A percentile compares a stretch with the other conserved stretches of the same genome.
phyloP scores from a whole-genome alignment of 2,329 filamentous ascomycete genomes.

The Pseudogymnoascus sp. region DNA sequence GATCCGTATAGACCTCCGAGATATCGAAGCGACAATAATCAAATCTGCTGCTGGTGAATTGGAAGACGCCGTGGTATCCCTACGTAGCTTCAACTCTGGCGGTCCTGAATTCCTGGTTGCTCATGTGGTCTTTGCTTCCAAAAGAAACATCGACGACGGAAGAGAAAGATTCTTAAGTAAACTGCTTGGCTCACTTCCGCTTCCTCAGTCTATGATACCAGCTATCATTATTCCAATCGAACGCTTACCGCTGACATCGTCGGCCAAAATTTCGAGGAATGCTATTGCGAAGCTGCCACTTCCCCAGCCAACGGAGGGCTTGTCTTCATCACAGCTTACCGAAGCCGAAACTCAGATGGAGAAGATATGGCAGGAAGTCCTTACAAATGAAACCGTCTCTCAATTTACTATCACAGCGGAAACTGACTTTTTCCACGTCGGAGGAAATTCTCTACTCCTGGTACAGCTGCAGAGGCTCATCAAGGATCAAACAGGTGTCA shows the following conservation, averaged over 20 bases:
- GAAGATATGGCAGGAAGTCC: conserved; percentile 13
- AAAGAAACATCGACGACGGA: conserved; percentile 9
- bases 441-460: conserved; percentile 16
- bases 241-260: conserved; percentile 23
- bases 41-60: conserved; percentile 20
- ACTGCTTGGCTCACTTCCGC: conserved; percentile 21
- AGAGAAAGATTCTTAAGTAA: conserved; percentile 14
- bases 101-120: conserved; percentile 25
- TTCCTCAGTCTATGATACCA: conserved; percentile 33
- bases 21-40: conserved; percentile 31
- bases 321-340: neutral
- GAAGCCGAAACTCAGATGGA: conserved; percentile 10
- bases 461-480: conserved; percentile 11
- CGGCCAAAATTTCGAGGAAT: conserved; percentile 26
- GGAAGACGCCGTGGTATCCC: conserved; percentile 20
- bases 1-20: conserved; percentile 32
- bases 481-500: neutral
- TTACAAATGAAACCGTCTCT: neutral
- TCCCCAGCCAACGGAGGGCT: neutral
- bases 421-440: conserved; percentile 16
- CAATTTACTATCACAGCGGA: neutral
- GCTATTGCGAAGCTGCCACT: neutral
- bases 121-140: conserved; percentile 25
- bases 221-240: conserved; percentile 23
- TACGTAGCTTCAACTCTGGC: conserved; percentile 12